Evolutionary conservation across 768 basidiomycete genomes (phyloP).

Genomic region (Piloderma croceum): DNA sequence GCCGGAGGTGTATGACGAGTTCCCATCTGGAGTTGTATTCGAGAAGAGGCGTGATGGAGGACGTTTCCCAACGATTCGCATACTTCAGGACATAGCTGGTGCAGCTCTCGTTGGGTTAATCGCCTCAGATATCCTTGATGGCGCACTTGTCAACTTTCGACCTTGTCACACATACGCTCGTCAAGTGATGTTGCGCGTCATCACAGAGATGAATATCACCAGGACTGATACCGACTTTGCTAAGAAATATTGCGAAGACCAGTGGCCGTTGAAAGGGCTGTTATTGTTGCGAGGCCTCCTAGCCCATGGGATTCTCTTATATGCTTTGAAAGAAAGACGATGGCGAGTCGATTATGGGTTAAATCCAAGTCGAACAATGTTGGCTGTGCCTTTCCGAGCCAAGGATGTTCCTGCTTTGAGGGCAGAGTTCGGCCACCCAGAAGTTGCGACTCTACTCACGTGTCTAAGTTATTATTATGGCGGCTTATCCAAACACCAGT

Average conservation of each 20-base stretch:
- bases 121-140: slow-evolving; percentile 9
- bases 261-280: too few relatives aligned
- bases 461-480: slow-evolving; percentile 34
- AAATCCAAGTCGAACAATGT: slow-evolving; percentile 24
- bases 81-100: slow-evolving; percentile 13
- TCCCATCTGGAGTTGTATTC: too few relatives aligned
- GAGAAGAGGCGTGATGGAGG: too few relatives aligned
- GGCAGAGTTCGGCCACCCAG: slow-evolving; percentile 37
- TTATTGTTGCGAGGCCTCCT: slow-evolving; percentile 32
- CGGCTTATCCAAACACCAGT: slow-evolving; percentile 26
- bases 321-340: slow-evolving; percentile 27
- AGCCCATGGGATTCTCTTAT: slow-evolving; percentile 25
- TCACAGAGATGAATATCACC: slow-evolving; percentile 8
- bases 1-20: slow-evolving; percentile 1
- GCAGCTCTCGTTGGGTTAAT: slow-evolving; percentile 10
- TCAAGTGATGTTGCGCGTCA: slow-evolving; percentile 17
- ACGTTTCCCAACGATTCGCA: slow-evolving; percentile 21
- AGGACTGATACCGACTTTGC: too few relatives aligned
- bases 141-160: too few relatives aligned
- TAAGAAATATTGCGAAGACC: slow-evolving; percentile 1
- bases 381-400: slow-evolving; percentile 35
- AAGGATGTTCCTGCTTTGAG: slow-evolving; percentile 32
- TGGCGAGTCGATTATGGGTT: slow-evolving; percentile 38
- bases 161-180: slow-evolving; percentile 7
- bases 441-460: slow-evolving; percentile 29